A percentile compares a stretch with the other conserved stretches of the same genome.
These are phyloP conservation scores for Aspergillus tamarii DNA, from an alignment of 2,329 filamentous ascomycete genomes.

Conservation along the genomic window DNA sequence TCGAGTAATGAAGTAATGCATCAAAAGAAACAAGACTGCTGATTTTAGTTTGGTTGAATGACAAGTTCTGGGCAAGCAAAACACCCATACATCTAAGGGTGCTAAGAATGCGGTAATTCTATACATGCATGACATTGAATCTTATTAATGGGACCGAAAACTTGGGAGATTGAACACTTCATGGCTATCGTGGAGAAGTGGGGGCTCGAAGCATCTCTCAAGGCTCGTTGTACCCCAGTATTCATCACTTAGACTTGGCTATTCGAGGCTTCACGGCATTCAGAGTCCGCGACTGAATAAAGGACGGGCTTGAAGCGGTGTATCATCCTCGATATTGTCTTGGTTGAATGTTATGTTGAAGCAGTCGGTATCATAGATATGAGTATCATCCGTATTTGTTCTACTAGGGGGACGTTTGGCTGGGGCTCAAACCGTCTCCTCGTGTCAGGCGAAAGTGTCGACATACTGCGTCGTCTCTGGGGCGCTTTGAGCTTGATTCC, in stretches of 20 bases:
- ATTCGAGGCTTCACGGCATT: not conserved
- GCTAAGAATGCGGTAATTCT: no score
- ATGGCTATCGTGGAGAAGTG: slow-evolving; percentile 11
- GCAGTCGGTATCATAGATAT: slow-evolving; percentile 8
- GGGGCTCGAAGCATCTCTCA: not conserved
- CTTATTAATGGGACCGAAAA: not conserved
- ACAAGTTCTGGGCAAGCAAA: not conserved
- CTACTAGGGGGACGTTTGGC: slow-evolving; percentile 4
- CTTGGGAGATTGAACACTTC: not conserved
- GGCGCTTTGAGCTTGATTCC: slow-evolving; percentile 2
- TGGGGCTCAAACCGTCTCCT: not conserved
- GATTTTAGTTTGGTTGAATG: not conserved
- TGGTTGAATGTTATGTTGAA: slow-evolving; percentile 7
- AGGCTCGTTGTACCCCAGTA: slow-evolving; percentile 5
- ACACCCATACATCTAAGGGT: no score
- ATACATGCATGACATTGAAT: no score
- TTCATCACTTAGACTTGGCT: not conserved
- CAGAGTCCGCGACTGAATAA: not conserved
- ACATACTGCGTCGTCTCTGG: slow-evolving; percentile 6
- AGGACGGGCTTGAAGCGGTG: not conserved
- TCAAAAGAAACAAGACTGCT: no score
- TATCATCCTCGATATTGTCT: not conserved
- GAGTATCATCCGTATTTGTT: slow-evolving; percentile 7
- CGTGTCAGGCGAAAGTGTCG: not conserved
- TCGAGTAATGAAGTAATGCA: no score